These are phyloP conservation scores for Testicularia cyperi DNA, from an alignment of 1,284 basidiomycete species.

Conservation along the genomic window DNA sequence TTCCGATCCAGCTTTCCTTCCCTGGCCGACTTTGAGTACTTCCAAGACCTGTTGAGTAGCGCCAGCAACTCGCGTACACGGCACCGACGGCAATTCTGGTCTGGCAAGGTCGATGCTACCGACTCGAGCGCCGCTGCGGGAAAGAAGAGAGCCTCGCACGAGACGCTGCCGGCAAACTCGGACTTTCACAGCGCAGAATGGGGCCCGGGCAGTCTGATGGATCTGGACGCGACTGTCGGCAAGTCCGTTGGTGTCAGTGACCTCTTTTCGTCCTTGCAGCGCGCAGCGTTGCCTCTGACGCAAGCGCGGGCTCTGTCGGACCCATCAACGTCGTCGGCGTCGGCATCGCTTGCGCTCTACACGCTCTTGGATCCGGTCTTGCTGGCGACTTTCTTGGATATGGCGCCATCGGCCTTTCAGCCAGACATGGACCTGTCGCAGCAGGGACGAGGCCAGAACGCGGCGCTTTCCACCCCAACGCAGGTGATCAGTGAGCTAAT, in stretches of 20 bases:
- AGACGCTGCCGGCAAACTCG: background rate
- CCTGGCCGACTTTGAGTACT: constrained; percentile 42
- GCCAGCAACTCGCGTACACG: background rate
- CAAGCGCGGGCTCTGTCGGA: background rate
- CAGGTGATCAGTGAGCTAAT: constrained; percentile 31
- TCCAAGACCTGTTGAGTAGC: constrained; percentile 26
- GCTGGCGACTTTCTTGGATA: constrained; percentile 35
- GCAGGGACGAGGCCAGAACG: constrained; percentile 20
- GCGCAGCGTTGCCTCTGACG: background rate
- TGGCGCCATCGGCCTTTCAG: constrained; percentile 36
- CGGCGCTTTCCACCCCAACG: constrained; percentile 14
- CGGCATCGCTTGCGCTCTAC: constrained; percentile 21
- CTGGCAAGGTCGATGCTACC: constrained; percentile 2
- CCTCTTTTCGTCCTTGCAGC: constrained; percentile 11
- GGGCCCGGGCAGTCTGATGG: constrained; percentile 8
- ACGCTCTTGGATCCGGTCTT: constrained; percentile 17
- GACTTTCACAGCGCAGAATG: background rate
- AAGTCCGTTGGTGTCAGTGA: constrained; percentile 3
- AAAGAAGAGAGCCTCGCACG: background rate
- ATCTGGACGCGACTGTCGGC: constrained; percentile 4
- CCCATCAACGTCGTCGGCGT: background rate
- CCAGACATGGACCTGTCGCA: constrained; percentile 29
- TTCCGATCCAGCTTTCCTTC: constrained; percentile 43
- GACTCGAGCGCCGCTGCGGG: background rate
- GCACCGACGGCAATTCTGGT: no score